Evolutionary conservation across 1,139 yeast species (phyloP), one percentile per base, ranked within the genome.

Genomic region (Cylindricascospora bacillispora): DNA sequence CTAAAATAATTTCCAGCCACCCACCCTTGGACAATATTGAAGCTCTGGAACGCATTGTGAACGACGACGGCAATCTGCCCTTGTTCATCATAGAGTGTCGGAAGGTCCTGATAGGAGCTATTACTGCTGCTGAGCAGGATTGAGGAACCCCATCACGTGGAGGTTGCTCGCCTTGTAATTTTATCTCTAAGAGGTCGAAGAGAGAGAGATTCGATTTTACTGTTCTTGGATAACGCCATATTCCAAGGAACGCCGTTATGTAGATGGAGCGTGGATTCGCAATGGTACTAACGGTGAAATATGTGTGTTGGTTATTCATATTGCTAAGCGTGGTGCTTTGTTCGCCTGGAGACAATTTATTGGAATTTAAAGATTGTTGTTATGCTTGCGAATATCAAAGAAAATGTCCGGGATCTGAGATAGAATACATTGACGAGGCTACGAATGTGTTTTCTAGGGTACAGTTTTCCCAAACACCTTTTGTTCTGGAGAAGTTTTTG

Each of bases 331-430:
- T 7, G 7, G 38, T 29, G 3, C 6, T 21, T 3, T 82, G 72
- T 0, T 82, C 94, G 0, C 71, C 73, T 0, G 97, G 97, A 5
- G 95, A 86, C 49, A 69, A 73, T 23, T 59, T 83, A 22, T 70
- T 70, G 5, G 81, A 75, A 29, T 85, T 83, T 47, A 57, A 60
- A 25, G 67, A 68, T 30, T 86, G 97, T 52, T 60, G 66, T 1
- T 55, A 57, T 27, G 73, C 71, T 24, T 86, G 97, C 50, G 58
- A 56, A 40, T 49, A 35, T 37, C 35, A 41, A 25, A 40, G 44
- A 15, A 28, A 53, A 18, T 65, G 72, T 43, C 51, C 44, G 26
- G 38, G 37, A 11, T 32, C 49, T 26, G 38, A 46, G 27, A 43
- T 40, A 13, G 35, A 33, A 15, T 34, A 32, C 25, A 29, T 36